Conservation (phyloP, 2,329 filamentous ascomycete species). For the Simplicillium sp. region DNA sequence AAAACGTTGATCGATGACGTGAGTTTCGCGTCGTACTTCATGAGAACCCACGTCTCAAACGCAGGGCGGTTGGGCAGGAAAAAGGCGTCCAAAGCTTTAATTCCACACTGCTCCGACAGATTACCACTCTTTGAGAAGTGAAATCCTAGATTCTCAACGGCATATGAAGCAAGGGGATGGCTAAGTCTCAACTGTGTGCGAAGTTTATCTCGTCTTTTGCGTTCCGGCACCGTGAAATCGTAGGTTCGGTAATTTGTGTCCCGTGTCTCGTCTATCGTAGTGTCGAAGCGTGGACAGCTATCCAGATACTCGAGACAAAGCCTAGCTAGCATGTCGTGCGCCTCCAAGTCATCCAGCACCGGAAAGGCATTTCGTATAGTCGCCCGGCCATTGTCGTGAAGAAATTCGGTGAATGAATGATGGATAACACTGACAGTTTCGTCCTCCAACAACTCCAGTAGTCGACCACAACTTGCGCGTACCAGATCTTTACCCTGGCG, state of each 20-base stretch:
- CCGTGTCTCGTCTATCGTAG: no score
- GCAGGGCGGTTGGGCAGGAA: neutral
- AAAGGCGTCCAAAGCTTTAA: neutral
- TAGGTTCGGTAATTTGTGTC: neutral
- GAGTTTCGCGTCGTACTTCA: neutral
- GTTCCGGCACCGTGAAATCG: neutral
- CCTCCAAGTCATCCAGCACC: neutral
- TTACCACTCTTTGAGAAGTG: neutral
- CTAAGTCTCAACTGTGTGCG: neutral
- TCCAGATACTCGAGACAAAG: slow-evolving; percentile 1
- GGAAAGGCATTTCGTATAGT: slow-evolving; percentile 6
- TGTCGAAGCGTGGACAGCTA: slow-evolving; percentile 1
- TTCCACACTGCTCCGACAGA: neutral
- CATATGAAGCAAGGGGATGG: slow-evolving; percentile 1
- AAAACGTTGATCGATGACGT: neutral
- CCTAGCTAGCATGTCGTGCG: neutral
- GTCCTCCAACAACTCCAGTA: slow-evolving; percentile 33
- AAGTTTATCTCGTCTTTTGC: neutral
- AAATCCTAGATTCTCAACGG: neutral
- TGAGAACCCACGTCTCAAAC: slow-evolving; percentile 1
- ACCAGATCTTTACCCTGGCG: slow-evolving; percentile 22
- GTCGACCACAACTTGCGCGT: slow-evolving; percentile 24
- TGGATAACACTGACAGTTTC: slow-evolving; percentile 34
- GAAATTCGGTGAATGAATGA: slow-evolving; percentile 37
- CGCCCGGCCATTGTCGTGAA: slow-evolving; percentile 17